Conservation (phyloP, 2,329 filamentous ascomycete species). For the Incumbomyces delicatus region DNA sequence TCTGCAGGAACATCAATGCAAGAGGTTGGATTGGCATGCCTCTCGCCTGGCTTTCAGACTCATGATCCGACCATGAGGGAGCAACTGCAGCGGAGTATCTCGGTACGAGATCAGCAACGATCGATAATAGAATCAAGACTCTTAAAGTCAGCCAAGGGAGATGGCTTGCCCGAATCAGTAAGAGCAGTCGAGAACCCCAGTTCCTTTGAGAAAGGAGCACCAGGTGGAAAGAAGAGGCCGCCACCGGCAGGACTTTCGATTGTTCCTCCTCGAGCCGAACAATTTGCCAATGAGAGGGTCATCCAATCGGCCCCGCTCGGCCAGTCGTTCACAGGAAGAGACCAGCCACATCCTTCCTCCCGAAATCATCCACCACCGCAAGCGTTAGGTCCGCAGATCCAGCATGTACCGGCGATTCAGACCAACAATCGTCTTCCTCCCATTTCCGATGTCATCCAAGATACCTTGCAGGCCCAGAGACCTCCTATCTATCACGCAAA, state of each 20-base stretch:
- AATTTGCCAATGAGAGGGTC: slow-evolving; percentile 87
- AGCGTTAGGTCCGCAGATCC: slow-evolving; percentile 77
- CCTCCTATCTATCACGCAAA: slow-evolving; percentile 56
- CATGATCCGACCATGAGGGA: slow-evolving; percentile 95
- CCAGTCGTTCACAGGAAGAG: slow-evolving; percentile 87
- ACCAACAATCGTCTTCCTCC: slow-evolving; percentile 87
- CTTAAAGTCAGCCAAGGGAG: slow-evolving; percentile 77
- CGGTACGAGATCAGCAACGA: slow-evolving; percentile 84
- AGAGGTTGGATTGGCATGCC: slow-evolving; percentile 84
- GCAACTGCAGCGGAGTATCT: slow-evolving; percentile 86
- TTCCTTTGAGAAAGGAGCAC: slow-evolving; percentile 49
- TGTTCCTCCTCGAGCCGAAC: slow-evolving; percentile 82
- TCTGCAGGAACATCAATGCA: slow-evolving; percentile 66
- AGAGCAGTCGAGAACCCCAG: slow-evolving; percentile 56
- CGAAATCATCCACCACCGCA: slow-evolving; percentile 68
- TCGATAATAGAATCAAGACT: slow-evolving; percentile 87
- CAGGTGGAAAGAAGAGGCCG: slow-evolving; percentile 49
- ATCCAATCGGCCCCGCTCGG: slow-evolving; percentile 93
- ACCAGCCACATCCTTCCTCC: slow-evolving; percentile 65
- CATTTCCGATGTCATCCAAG: slow-evolving; percentile 83
- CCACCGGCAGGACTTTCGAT: slow-evolving; percentile 86
- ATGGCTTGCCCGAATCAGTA: slow-evolving; percentile 40
- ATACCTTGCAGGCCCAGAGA: slow-evolving; percentile 55
- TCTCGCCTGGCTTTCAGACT: slow-evolving; percentile 92
- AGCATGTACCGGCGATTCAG: slow-evolving; percentile 78